Base-by-base conservation (phyloP, 306 rosid species). In the Inga leiocalycina region DNA sequence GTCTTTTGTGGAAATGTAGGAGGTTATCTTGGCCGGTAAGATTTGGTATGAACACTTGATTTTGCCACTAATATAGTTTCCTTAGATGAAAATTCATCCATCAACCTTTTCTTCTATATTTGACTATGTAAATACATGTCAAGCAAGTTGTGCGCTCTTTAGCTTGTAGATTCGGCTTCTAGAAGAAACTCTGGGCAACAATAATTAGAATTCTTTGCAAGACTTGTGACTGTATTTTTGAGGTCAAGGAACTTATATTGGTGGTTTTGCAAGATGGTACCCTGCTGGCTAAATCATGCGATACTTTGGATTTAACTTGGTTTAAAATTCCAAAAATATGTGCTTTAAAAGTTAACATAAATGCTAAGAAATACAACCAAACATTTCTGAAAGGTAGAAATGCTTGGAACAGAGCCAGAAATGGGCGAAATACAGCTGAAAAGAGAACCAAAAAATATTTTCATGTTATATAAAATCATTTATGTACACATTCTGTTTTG, bases 1-100 rank as follows among this genome's bases (percentile, higher is more conserved):
- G 83, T 84, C 83, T 52, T 89, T 84, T 85, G 84, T 95, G 54
- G 93, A 90, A 64, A 87, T 84, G 70, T 91, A 90, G 88, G 59
- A 56, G 14, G 84, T 20, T 11, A 41, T 14, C 17, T 20, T 43
- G 52, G 15, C 75, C 1, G 43, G 30, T 76, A 59, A 71, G 72
- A 77, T 41, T 67, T 76, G 85, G 35, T 71, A 4, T 43, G 37
- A 44, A 71, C 54, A 4, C 75, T 4, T 71, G 32, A 71, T 71
- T 71, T 43, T 43, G 54, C 19, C 54, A 43, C 35, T 20, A 44
- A 11, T 20, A 22, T 20, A 44, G 19, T 43, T n/a, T 44, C 54
- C 22, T 71, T 22, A 71, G 75, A 39, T 9, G 15, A 48, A 43
- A 22, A 43, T n/a, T 6, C 75, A 71, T 71, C 75, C 34, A 24